These are phyloP conservation scores for Linum tenue DNA, from an alignment of 345 rosid genomes.

Conservation along the genomic window DNA sequence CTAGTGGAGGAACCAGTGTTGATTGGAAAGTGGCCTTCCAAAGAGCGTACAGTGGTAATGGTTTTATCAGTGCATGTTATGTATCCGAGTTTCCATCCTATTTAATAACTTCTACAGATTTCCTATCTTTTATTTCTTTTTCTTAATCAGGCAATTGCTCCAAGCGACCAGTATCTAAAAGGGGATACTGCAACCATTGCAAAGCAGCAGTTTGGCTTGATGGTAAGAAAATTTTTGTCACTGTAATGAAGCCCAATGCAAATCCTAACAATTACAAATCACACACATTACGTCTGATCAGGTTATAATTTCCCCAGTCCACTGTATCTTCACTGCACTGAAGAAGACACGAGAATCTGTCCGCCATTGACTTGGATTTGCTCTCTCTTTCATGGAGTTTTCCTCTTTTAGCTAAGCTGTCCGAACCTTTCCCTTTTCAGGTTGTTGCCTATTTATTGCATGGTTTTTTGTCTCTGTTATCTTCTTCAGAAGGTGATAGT, in stretches of 20 bases:
- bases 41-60: conserved; percentile 39
- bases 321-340: too few relatives aligned
- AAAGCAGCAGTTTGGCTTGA: conserved; percentile 47
- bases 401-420: neutral
- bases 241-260: conserved; percentile 17
- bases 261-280: conserved; percentile 15
- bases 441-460: conserved; percentile 39
- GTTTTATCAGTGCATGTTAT: neutral
- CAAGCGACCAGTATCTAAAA: conserved; percentile 32
- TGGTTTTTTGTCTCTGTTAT: conserved; percentile 16
- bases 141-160: conserved; percentile 24
- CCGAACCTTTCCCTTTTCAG: conserved; percentile 19
- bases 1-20: conserved; percentile 14
- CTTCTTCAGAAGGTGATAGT: conserved; percentile 50
- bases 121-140: neutral
- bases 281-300: conserved; percentile 32
- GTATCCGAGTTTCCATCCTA: conserved; percentile 8
- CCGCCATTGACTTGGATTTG: neutral
- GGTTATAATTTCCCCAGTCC: conserved; percentile 19
- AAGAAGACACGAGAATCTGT: neutral
- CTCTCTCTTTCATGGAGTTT: neutral
- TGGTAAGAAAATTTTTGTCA: conserved; percentile 23
- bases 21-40: conserved; percentile 61
- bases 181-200: conserved; percentile 58
- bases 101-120: neutral